These are phyloP conservation scores for Epicoccum nigrum DNA, from an alignment of 2,329 filamentous ascomycete species.

Conservation along the genomic window DNA sequence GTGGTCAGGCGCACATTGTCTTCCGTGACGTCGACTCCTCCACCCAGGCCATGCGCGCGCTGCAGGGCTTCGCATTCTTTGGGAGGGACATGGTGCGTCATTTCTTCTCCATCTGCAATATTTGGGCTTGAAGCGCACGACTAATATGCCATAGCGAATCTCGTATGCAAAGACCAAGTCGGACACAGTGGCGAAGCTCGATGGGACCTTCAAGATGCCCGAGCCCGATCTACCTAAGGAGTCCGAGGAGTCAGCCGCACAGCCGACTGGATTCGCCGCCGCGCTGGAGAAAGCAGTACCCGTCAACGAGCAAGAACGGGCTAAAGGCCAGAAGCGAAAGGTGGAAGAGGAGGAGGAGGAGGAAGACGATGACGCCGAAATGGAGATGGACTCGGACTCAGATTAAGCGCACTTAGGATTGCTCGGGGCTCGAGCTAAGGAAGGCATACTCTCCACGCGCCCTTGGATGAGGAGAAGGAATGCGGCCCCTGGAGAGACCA, in stretches of 20 bases:
- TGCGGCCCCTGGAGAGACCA: neutral
- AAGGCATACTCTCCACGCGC: neutral
- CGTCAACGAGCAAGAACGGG: conserved; percentile 51
- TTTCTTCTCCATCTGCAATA: neutral
- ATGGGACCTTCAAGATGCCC: conserved; percentile 83
- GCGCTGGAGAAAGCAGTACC: conserved; percentile 41
- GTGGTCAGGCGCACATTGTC: conserved; percentile 91
- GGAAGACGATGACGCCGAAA: conserved; percentile 53
- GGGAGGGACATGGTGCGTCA: conserved; percentile 80
- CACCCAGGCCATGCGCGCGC: conserved; percentile 87
- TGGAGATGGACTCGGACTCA: conserved; percentile 72
- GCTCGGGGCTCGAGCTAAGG: neutral
- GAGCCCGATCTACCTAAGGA: conserved; percentile 38
- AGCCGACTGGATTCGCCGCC: conserved; percentile 53
- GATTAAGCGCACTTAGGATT: conserved; percentile 19
- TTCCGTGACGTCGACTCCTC: conserved; percentile 90
- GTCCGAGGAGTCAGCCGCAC: conserved; percentile 28
- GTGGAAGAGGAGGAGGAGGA: conserved; percentile 68
- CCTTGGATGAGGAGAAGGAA: neutral
- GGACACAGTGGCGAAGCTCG: conserved; percentile 85
- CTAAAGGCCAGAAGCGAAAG: conserved; percentile 69
- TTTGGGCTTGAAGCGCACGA: neutral
- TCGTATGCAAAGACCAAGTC: conserved; percentile 90
- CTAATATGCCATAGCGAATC: conserved; percentile 70
- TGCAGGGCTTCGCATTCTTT: conserved; percentile 86